Conservation (phyloP, 257 asterid genomes). For the Ilex asprella region DNA sequence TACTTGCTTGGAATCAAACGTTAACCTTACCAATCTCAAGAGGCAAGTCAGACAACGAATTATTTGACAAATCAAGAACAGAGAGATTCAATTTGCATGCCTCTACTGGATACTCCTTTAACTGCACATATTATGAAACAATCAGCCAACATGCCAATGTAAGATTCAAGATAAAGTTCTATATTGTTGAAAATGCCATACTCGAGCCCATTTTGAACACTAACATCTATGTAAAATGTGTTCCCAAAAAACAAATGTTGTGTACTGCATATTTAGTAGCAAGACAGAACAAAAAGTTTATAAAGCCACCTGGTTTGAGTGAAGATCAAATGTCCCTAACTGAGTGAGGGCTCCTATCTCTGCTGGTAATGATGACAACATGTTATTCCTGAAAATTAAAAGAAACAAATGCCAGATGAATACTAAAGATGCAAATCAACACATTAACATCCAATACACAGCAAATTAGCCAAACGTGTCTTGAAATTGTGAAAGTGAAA, state of each 20-base stretch:
- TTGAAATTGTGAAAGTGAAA: constrained; percentile 15
- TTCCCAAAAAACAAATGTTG: constrained; percentile 5
- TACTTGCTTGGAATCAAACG: constrained; percentile 18
- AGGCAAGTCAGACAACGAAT: constrained; percentile 90
- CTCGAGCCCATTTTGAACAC: no score
- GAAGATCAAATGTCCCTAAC: constrained; percentile 92
- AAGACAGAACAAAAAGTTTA: constrained; percentile 7
- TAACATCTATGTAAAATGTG: background rate
- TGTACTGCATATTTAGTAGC: background rate
- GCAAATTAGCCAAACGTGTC: constrained; percentile 5
- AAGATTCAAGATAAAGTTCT: no score
- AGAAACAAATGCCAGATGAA: constrained; percentile 5
- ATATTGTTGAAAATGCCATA: no score
- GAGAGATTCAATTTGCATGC: constrained; percentile 84
- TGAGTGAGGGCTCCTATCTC: constrained; percentile 72
- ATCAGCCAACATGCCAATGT: background rate
- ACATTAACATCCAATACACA: constrained; percentile 8
- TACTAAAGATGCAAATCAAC: constrained; percentile 6
- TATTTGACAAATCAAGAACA: constrained; percentile 84
- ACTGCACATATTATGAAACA: constrained; percentile 39
- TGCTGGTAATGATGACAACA: constrained; percentile 59
- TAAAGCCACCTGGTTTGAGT: constrained; percentile 74
- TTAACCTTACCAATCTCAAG: constrained; percentile 82
- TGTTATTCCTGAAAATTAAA: constrained; percentile 54
- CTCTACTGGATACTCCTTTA: constrained; percentile 83